Evolutionary conservation across 257 asterid species (phyloP), one percentile per base, ranked within the genome.

Genomic region (Fraxinus anomala): DNA sequence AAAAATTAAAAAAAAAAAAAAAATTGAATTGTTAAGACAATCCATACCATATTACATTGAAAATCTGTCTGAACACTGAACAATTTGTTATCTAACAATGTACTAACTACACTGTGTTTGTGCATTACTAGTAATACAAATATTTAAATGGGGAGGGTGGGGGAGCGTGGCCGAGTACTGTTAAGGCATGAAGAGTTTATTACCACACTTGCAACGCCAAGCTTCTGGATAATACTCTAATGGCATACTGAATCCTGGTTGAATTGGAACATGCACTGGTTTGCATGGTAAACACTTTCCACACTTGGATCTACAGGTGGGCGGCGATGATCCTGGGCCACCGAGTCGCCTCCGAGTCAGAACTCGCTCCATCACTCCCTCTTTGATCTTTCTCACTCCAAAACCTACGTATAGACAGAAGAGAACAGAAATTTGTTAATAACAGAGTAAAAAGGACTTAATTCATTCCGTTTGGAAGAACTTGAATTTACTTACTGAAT

Each of bases 221-320:
- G 97, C 98, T 72, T 93, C 98, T 0, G 98, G 98, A 51, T 93
- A 93, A 73, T 91, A 93, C 91, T 93, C 98, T 63, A 92, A 76
- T 44, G 96, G 92, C 70, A 69, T 69, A 17, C 85, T 85, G 73
- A 89, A 75, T 14, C 95, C 97, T 2, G 98, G 97, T 59, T 88
- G 96, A 80, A 93, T 88, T 73, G 97, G 91, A 21, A 91, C 91
- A 85, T 89, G 97, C 80, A 92, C 98, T 78, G 96, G 86, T 74
- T 79, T 89, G 76, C 98, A 93, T 39, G 98, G 98, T 3, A 82
- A 42, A 40, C 98, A 93, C 21, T 84, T 34, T 69, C 92, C 97
- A 47, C 98, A 93, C 81, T 92, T 93, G 82, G 91, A 93, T 88
- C 93, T 89, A 67, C 98, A 93, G 68, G 88, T 81, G 36, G 98